Percentiles rank a stretch among this genome's conserved stretches.
phyloP scores from a whole-genome alignment of 2,329 filamentous ascomycete genomes.

The Colletotrichum cuscutae region DNA sequence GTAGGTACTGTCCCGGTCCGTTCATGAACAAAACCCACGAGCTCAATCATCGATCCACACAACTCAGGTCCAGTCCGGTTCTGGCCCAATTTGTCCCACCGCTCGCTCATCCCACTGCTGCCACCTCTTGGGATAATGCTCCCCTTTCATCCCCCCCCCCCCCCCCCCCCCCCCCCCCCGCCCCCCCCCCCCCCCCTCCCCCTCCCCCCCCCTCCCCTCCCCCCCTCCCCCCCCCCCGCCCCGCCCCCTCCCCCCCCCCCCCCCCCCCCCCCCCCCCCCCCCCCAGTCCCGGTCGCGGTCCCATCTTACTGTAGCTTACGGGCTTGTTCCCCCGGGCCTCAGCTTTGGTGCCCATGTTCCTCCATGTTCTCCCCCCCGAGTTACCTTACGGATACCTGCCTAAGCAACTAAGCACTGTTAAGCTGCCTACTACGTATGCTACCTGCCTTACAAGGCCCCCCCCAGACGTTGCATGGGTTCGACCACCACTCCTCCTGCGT shows the following conservation, averaged over 20 bases:
- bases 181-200: too few species aligned
- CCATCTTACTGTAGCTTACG: not conserved
- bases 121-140: not conserved
- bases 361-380: not conserved
- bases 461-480: slow-evolving; percentile 27
- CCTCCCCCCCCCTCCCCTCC: too few species aligned
- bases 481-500: slow-evolving; percentile 19
- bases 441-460: not conserved
- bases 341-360: not conserved
- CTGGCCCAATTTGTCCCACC: slow-evolving; percentile 1
- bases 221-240: too few species aligned
- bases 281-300: not conserved
- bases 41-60: not conserved
- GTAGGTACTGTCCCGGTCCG: not conserved
- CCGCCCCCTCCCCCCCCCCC: too few species aligned
- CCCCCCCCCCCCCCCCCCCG: not conserved
- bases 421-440: too few species aligned
- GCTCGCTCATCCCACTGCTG: not conserved
- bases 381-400: not conserved
- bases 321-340: not conserved
- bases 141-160: not conserved
- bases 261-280: not conserved
- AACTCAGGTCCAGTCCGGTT: not conserved
- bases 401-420: too few species aligned
- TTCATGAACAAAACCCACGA: not conserved